Evolutionary conservation across 495 filamentous ascomycete species (phyloP), one percentile per base, ranked within the genome.

Genomic region (Aspergillus avenaceus): DNA sequence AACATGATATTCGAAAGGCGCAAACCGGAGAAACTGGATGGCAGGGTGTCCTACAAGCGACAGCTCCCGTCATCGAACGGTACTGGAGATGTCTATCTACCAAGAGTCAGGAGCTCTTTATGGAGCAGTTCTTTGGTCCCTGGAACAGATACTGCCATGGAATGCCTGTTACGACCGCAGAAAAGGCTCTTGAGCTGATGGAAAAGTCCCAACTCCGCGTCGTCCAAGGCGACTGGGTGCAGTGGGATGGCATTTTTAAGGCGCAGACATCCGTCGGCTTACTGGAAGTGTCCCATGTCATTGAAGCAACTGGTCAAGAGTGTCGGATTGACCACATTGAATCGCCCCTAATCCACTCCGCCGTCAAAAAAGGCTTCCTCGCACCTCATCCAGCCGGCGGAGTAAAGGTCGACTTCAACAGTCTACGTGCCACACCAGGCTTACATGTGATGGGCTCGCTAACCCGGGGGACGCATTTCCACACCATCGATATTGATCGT

Each of bases 131-230:
- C 29, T 47, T 19, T 21, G 38, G 45, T 38, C 28, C 29, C 5
- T 47, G 45, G 45, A 47, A 37, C 29, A 16, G 45, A 22, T 47
- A 47, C 32, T 31, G 45, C 13, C 45, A 47, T 31, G 45, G 45
- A 8, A 47, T 37, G 45, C 45, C 45, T 18, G 9, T 47, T 2
- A 16, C 37, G 21, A 47, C 37, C 16, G 45, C 45, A 3, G n/a
- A 47, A 14, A 47, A 38, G 45, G 26, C 38, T n/a, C 32, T 47
- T 5, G 13, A 16, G 7, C 6, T 47, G 31, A 36, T 47, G 29
- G 25, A 47, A 21, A 36, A 38, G 16, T 16, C 12, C 9, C 45
- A 47, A 19, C 27, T 47, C n/a, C 14, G 25, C 4, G 45, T 47
- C 16, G 29, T 38, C 27, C 21, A 34, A 36, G 45, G 45, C 14